Percentiles rank a stretch among this genome's conserved stretches.
Conservation (phyloP, 139 green algal genomes). For the Chlorella sp. region DNA sequence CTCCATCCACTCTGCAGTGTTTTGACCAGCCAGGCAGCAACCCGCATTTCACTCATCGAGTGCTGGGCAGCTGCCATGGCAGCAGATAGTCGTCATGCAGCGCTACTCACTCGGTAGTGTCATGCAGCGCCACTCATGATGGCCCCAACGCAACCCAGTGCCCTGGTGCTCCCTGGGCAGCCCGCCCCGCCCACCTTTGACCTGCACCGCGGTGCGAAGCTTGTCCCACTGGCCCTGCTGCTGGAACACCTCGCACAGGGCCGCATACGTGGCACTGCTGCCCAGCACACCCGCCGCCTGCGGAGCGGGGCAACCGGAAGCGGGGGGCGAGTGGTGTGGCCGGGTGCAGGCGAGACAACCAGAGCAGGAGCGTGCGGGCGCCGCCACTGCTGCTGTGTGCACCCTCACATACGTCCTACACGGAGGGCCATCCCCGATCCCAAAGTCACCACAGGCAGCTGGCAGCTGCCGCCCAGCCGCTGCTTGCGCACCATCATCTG, state of each 20-base stretch:
- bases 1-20: slow-evolving; percentile 43
- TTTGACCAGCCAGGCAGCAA: too few relatives aligned
- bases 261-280: background rate
- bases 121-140: too few relatives aligned
- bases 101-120: too few relatives aligned
- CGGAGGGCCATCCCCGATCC: background rate
- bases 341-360: background rate
- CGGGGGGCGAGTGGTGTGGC: background rate
- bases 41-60: too few relatives aligned
- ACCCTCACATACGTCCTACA: background rate
- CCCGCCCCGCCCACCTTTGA: slow-evolving; percentile 10
- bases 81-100: too few relatives aligned
- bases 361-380: background rate
- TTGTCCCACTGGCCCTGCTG: slow-evolving; percentile 28
- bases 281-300: slow-evolving; percentile 7
- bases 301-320: background rate
- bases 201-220: slow-evolving; percentile 13
- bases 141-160: too few relatives aligned
- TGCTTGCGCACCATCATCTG: background rate
- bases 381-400: background rate
- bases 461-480: background rate
- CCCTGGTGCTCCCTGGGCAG: background rate
- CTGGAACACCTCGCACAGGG: slow-evolving; percentile 18
- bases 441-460: background rate
- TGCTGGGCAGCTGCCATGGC: too few relatives aligned